Conservation (phyloP, 805 yeast species). For the Candida verbasci region DNA sequence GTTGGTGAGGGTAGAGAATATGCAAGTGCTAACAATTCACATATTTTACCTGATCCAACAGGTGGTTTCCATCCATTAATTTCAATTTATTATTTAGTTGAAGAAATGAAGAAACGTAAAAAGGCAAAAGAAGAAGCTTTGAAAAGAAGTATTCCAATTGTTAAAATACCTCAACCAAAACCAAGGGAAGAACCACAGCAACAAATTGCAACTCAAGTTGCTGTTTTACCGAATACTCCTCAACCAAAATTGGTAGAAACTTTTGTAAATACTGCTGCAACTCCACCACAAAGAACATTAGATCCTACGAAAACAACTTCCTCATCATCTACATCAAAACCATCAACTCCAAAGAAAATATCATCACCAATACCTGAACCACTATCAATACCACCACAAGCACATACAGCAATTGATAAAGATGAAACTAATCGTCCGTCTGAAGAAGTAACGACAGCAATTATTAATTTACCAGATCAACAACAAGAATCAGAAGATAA, state of each 20-base stretch:
- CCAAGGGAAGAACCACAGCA: conserved; percentile 1
- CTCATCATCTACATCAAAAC: conserved; percentile 2
- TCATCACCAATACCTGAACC: conserved; percentile 13
- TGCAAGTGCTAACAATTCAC: conserved; percentile 30
- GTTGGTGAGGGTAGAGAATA: conserved; percentile 34
- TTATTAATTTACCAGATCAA: conserved; percentile 1
- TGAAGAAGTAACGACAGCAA: conserved; percentile 10
- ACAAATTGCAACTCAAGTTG: conserved; percentile 8
- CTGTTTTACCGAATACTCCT: conserved; percentile 8
- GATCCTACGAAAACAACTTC: conserved; percentile 3
- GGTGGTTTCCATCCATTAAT: conserved; percentile 83
- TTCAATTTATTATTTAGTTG: conserved; percentile 81
- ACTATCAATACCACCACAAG: conserved; percentile 34
- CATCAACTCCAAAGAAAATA: conserved; percentile 6
- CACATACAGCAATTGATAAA: conserved; percentile 27
- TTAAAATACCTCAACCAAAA: conserved; percentile 7
- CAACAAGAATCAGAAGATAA: conserved; percentile 12
- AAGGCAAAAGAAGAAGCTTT: conserved; percentile 51
- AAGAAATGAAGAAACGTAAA: conserved; percentile 75
- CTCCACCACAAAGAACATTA: conserved; percentile 6
- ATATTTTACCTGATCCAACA: conserved; percentile 66
- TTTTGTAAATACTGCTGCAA: no score
- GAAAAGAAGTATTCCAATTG: conserved; percentile 23
- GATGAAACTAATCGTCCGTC: background rate
- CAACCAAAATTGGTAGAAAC: conserved; percentile 17